These are phyloP conservation scores for Calonectria naviculata DNA, from an alignment of 2,329 filamentous ascomycete genomes.

Conservation along the genomic window DNA sequence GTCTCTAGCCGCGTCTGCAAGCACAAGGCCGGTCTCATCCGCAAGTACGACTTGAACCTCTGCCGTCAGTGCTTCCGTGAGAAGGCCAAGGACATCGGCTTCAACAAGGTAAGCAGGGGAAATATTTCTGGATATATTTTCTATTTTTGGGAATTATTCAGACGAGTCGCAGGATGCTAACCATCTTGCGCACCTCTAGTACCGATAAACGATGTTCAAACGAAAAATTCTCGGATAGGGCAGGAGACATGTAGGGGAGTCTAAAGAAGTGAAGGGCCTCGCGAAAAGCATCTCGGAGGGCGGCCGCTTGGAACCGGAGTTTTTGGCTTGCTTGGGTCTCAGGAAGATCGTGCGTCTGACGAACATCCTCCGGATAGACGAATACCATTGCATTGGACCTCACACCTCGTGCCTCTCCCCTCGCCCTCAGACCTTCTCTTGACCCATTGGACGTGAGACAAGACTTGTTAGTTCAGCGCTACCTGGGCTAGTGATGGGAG, in stretches of 20 bases:
- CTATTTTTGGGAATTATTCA: neutral
- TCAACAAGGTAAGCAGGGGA: conserved; percentile 70
- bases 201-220: conserved; percentile 50
- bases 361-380: conserved; percentile 56
- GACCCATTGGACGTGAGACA: neutral
- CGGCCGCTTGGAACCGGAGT: conserved; percentile 59
- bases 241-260: conserved; percentile 33
- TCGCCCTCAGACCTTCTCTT: conserved; percentile 15
- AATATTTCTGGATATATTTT: neutral
- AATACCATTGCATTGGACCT: conserved; percentile 55
- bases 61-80: conserved; percentile 85
- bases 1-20: conserved; percentile 75
- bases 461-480: neutral
- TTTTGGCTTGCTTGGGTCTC: conserved; percentile 58
- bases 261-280: conserved; percentile 46
- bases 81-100: conserved; percentile 79
- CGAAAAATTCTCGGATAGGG: conserved; percentile 40
- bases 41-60: conserved; percentile 98
- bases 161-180: conserved; percentile 25
- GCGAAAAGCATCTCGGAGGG: conserved; percentile 53
- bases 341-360: conserved; percentile 55
- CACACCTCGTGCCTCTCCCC: conserved; percentile 20
- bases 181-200: conserved; percentile 38
- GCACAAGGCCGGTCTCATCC: conserved; percentile 98
- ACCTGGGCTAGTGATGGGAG: neutral